A percentile compares a stretch with the other conserved stretches of the same genome.
Evolutionary conservation across 768 basidiomycete species (phyloP).

Genomic region (Suillus spraguei): DNA sequence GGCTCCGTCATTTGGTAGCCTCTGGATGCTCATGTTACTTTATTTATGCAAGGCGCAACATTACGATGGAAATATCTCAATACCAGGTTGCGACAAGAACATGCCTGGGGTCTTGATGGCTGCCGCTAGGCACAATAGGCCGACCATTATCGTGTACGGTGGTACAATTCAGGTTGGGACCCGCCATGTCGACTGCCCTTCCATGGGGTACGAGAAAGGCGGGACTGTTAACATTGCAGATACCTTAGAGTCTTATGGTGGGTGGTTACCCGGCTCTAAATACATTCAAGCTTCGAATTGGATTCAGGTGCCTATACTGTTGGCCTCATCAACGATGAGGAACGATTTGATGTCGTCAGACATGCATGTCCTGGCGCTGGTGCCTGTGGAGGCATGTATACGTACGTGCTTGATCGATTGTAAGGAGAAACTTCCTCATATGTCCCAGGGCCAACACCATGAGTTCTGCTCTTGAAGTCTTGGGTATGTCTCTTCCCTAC

Average conservation of each 20-base stretch:
- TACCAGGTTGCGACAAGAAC: constrained; percentile 92
- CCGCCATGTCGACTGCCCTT: constrained; percentile 79
- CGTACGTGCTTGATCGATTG: constrained; percentile 41
- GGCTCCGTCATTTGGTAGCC: neutral
- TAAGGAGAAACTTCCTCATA: neutral
- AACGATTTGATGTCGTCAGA: constrained; percentile 82
- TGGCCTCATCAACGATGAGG: constrained; percentile 77
- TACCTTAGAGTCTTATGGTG: constrained; percentile 84
- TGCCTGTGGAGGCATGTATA: constrained; percentile 89
- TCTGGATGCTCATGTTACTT: neutral
- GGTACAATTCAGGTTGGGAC: constrained; percentile 81
- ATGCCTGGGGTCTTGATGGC: constrained; percentile 92
- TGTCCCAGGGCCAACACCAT: constrained; percentile 75
- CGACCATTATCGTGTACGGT: constrained; percentile 85
- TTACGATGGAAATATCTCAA: constrained; percentile 85
- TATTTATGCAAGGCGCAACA: constrained; percentile 65
- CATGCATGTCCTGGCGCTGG: constrained; percentile 87
- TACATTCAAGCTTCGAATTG: constrained; percentile 4
- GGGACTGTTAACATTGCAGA: constrained; percentile 84
- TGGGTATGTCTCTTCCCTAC: constrained; percentile 86
- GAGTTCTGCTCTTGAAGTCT: constrained; percentile 81
- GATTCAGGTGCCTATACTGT: constrained; percentile 70
- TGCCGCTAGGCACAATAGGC: constrained; percentile 83
- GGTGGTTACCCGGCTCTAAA: constrained; percentile 5
- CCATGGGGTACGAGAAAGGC: constrained; percentile 77